A percentile compares a stretch with the other conserved stretches of the same genome.
These are phyloP conservation scores for Myxozyma neotropica DNA, from an alignment of 805 yeast species.

Conservation along the genomic window DNA sequence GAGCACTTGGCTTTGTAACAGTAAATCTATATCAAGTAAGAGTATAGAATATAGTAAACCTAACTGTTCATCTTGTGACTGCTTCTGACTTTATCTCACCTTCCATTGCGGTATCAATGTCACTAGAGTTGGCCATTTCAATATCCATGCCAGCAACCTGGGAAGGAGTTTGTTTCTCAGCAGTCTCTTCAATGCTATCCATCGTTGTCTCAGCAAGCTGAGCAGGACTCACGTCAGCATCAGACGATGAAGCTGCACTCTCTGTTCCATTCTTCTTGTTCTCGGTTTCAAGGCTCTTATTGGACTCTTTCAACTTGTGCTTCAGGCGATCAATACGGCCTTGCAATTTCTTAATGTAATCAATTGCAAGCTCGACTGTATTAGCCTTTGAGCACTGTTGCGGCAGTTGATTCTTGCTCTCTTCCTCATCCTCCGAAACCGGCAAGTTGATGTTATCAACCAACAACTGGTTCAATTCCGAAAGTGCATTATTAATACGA, in stretches of 20 bases:
- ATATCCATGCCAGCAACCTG: neutral
- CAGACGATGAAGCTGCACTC: slow-evolving; percentile 2
- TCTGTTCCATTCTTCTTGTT: slow-evolving; percentile 7
- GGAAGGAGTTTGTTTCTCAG: neutral
- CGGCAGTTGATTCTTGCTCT: slow-evolving; percentile 46
- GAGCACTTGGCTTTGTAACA: too few relatives aligned
- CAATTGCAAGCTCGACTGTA: slow-evolving; percentile 86
- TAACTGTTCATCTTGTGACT: too few relatives aligned
- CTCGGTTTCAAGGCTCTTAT: slow-evolving; percentile 6
- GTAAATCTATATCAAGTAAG: too few relatives aligned
- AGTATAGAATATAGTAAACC: too few relatives aligned
- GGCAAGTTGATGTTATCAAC: slow-evolving; percentile 47
- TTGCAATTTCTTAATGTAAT: slow-evolving; percentile 59
- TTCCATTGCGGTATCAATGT: neutral
- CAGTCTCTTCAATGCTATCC: neutral
- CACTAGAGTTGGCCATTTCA: neutral
- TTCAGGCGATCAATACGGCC: slow-evolving; percentile 42
- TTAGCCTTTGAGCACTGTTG: slow-evolving; percentile 72
- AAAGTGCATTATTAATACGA: slow-evolving; percentile 84
- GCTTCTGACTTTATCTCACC: neutral
- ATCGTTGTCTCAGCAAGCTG: neutral
- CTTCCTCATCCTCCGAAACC: slow-evolving; percentile 42
- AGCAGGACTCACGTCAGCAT: slow-evolving; percentile 6
- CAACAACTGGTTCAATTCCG: slow-evolving; percentile 67
- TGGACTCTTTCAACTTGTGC: slow-evolving; percentile 11